Base-by-base conservation (phyloP, 805 yeast genomes). In the Debaryomyces tyrocola region DNA sequence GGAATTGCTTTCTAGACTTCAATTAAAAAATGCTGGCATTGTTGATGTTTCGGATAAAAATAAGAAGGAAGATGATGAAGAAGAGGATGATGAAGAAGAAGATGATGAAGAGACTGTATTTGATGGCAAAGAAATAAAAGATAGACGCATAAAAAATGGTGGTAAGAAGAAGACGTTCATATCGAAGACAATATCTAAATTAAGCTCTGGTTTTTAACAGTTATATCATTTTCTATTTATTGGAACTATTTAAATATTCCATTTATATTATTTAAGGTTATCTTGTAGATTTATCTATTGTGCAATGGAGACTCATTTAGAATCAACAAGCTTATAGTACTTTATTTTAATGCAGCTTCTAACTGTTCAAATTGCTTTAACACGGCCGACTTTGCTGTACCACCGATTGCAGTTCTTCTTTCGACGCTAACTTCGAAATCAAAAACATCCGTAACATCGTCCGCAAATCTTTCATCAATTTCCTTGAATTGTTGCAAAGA, bases 401-500 rank as follows among this genome's bases (percentile, higher is more conserved):
- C 99, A 51, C 99, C 99, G 46, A 84, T 90, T 17, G 98, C 96
- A 43, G 85, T 82, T 73, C 99, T 88, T 78, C 96, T 87, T 74
- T 94, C 99, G 20, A 94, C 98, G 63, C 96, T 87, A 50, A 79
- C 83, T 63, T 94, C 98, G 64, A 92, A 94, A 70, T 92, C 78
- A 62, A 94, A 94, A n/a, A 88, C 90, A 37, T 83, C 85, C 50
- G 70, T 79, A 11, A 94, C 96, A 63, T 94, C 98, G 8, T 73
- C 78, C 37, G 70, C 85, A 60, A 94, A 94, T 67, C 98, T 79
- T 1, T 73, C 44, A 61, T 94, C 98, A 54, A 94, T 91, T 31
- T 69, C 55, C 67, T 90, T 74, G 68, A 87, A 90, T 66, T 92
- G 96, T 43, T 79, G 86, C 43, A 88, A 64, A 4, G 87, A 67